Base-by-base conservation (phyloP, 768 basidiomycete species). In the Russula vinacea region DNA sequence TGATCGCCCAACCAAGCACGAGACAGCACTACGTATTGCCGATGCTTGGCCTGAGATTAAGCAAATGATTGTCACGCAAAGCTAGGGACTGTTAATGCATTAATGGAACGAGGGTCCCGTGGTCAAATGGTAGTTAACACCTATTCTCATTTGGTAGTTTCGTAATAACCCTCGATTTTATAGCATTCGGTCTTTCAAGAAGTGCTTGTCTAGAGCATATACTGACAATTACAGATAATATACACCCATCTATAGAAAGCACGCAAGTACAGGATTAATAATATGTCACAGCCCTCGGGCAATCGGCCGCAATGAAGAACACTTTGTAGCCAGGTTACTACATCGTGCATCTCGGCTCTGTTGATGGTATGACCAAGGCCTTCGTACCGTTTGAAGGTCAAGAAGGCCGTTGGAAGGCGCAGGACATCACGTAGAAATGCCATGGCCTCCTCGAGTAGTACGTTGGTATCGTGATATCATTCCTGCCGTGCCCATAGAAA, bases 401-500 rank as follows among this genome's bases (percentile, higher is more conserved):
- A 62, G 57, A 32, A 65, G 33, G 33, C 62, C 13, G 45, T 58
- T 14, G 70, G 63, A 32, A 76, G 68, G 17, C 68, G 65, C 26
- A 77, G 60, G n/a, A 64, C 62, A 19, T 72, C 64, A 10, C 72
- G 68, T 24, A 80, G 64, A 62, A 77, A 80, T 4, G 67, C 44
- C 14, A 73, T 68, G 5, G 72, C 72, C 44, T 77, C 75, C 54
- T 76, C 1, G 71, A 78, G 58, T 73, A 71, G 8, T 71, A 67
- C 5, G 75, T 60, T 8, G 80, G 79, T 33, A 81, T 77, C 33
- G 77, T 75, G 0, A 29, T 40, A 60, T 81, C 80, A 6, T 70
- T 69, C 37, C 50, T 70, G 22, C 80, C 80, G 58, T 80, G 78
- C 14, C 76, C 77, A 76, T 78, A 80, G 49, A 81, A 72, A 5